phyloP scores from a whole-genome alignment of 2,329 filamentous ascomycete genomes.

The Colletotrichum sp. region DNA sequence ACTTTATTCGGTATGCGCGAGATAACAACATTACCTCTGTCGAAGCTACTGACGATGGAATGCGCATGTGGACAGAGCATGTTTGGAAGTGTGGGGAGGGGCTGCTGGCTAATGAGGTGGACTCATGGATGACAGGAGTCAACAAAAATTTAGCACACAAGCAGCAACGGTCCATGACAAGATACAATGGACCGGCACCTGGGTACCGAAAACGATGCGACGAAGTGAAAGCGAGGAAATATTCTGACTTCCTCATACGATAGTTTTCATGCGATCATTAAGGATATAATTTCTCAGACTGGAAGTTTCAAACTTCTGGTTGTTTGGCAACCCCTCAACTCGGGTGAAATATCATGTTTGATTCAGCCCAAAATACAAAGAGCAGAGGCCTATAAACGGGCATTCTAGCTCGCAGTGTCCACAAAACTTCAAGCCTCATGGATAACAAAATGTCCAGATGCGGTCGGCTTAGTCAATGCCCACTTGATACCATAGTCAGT shows the following conservation, averaged over 20 bases:
- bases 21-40: conserved; percentile 37
- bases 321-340: neutral
- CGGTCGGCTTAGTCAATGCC: conserved; percentile 37
- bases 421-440: neutral
- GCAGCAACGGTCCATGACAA: conserved; percentile 48
- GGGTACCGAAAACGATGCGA: conserved; percentile 45
- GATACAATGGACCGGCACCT: conserved; percentile 50
- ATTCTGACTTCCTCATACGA: neutral
- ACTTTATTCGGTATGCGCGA: conserved; percentile 36
- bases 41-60: conserved; percentile 43
- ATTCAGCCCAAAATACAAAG: neutral
- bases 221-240: conserved; percentile 30
- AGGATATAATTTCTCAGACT: neutral
- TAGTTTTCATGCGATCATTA: neutral
- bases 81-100: conserved; percentile 51
- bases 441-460: conserved; percentile 28
- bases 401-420: neutral
- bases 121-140: conserved; percentile 61
- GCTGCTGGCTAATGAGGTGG: conserved; percentile 50
- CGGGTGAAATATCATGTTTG: neutral
- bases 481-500: conserved; percentile 48
- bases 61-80: conserved; percentile 51
- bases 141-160: conserved; percentile 55
- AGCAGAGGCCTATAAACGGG: neutral
- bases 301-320: neutral